Percentiles rank a stretch among this genome's conserved stretches.
These are phyloP conservation scores for Chrysanthemum seticuspe DNA, from an alignment of 129 eudicot species.

Conservation along the genomic window DNA sequence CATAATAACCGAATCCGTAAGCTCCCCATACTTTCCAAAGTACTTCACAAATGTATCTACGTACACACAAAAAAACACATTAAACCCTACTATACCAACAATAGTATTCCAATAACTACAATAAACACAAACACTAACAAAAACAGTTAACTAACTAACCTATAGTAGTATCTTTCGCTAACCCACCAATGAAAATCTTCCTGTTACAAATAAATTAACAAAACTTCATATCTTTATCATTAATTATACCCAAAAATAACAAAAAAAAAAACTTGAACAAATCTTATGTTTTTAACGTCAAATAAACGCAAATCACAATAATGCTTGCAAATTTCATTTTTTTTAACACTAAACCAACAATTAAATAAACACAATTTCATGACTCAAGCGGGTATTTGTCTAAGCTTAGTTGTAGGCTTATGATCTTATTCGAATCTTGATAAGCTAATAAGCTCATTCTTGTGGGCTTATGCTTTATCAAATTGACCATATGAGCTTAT, in stretches of 20 bases:
- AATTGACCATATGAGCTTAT: too few species aligned
- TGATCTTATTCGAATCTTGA: too few species aligned
- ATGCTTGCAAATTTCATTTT: too few species aligned
- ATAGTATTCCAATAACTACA: background rate
- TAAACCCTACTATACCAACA: slow-evolving; percentile 9
- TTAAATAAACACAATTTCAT: too few species aligned
- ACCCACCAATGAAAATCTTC: slow-evolving; percentile 88
- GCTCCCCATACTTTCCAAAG: slow-evolving; percentile 94
- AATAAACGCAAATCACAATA: too few species aligned
- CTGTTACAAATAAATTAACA: slow-evolving; percentile 37
- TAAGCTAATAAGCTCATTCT: too few species aligned
- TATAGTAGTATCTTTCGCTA: slow-evolving; percentile 76
- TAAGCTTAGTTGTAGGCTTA: too few species aligned
- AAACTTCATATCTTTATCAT: slow-evolving; percentile 15
- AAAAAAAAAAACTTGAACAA: background rate
- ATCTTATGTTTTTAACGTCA: too few species aligned
- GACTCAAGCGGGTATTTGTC: too few species aligned
- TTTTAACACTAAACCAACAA: too few species aligned
- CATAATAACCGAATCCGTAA: slow-evolving; percentile 87
- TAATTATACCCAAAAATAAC: background rate
- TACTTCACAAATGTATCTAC: slow-evolving; percentile 76
- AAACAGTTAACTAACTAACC: slow-evolving; percentile 40
- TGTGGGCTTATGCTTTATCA: too few species aligned
- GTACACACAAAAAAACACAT: background rate
- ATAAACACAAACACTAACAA: background rate